Percentiles rank a stretch among this genome's conserved stretches.
phyloP scores from a whole-genome alignment of 2,329 filamentous ascomycete genomes.

The Nakataea oryzae region DNA sequence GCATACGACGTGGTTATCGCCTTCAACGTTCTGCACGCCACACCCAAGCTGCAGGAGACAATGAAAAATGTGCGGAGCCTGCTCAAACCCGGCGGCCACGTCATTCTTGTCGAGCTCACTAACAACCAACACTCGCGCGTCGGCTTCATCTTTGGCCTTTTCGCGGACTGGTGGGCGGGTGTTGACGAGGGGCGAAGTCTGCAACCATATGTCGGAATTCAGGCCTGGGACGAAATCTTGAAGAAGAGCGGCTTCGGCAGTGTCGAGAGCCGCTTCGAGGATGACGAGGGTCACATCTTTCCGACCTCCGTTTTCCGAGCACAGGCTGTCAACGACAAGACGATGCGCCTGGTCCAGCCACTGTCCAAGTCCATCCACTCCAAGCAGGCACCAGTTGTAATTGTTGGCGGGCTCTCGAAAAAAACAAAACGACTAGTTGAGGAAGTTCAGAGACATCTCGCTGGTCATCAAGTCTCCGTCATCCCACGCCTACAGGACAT shows the following conservation, averaged over 20 bases:
- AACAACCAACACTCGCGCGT: not conserved
- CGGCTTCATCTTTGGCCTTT: slow-evolving; percentile 2
- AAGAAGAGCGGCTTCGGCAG: slow-evolving; percentile 12
- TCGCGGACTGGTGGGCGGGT: slow-evolving; percentile 6
- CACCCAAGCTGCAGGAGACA: slow-evolving; percentile 11
- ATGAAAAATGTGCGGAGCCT: slow-evolving; percentile 17
- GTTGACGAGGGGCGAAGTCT: slow-evolving; percentile 3
- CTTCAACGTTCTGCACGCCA: slow-evolving; percentile 18
- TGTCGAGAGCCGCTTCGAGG: slow-evolving; percentile 7
- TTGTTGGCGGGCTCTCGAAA: not conserved
- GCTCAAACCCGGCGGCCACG: slow-evolving; percentile 23
- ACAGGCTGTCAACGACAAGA: slow-evolving; percentile 10
- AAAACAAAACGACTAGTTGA: no score
- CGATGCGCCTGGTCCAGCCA: not conserved
- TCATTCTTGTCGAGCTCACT: slow-evolving; percentile 13
- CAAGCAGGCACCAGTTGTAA: not conserved
- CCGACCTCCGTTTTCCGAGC: slow-evolving; percentile 1
- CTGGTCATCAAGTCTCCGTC: no score
- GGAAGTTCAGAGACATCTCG: no score
- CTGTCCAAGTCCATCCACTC: not conserved
- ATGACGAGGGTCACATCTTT: not conserved
- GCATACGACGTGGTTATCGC: slow-evolving; percentile 21
- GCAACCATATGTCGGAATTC: not conserved
- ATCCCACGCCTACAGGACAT: not conserved
- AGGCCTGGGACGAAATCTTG: slow-evolving; percentile 14